Conservation (phyloP, 2,329 filamentous ascomycete genomes). For the Rhexocercosporidium sp. region DNA sequence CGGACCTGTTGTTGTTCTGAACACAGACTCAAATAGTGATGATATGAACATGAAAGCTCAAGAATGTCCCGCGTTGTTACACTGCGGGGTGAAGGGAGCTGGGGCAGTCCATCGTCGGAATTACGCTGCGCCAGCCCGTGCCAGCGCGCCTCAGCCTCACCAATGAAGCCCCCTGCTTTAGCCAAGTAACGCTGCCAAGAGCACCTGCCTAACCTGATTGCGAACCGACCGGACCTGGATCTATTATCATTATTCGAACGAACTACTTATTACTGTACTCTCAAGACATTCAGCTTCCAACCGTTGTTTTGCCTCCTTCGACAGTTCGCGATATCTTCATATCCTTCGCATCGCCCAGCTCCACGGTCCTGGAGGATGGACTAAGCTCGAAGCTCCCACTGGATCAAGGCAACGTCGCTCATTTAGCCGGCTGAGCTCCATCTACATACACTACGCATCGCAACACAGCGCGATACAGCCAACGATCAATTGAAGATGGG, state of each 20-base stretch:
- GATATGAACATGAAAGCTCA: neutral
- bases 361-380: neutral
- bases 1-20: conserved; percentile 25
- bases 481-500: conserved; percentile 32
- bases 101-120: neutral
- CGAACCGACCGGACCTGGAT: neutral
- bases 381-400: conserved; percentile 12
- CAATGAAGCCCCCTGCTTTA: neutral
- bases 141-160: neutral
- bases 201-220: conserved; percentile 7
- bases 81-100: neutral
- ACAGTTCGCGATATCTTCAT: neutral
- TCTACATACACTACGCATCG: conserved; percentile 23
- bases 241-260: neutral
- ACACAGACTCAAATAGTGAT: neutral
- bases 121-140: neutral
- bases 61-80: neutral
- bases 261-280: neutral
- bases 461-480: conserved; percentile 13
- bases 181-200: conserved; percentile 6
- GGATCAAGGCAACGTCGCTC: conserved; percentile 8
- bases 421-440: conserved; percentile 25
- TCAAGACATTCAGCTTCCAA: neutral
- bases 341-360: neutral
- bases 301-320: neutral